Percentiles rank a stretch among this genome's conserved stretches.
phyloP scores from a whole-genome alignment of 257 asterid genomes.

The Lantana camara region DNA sequence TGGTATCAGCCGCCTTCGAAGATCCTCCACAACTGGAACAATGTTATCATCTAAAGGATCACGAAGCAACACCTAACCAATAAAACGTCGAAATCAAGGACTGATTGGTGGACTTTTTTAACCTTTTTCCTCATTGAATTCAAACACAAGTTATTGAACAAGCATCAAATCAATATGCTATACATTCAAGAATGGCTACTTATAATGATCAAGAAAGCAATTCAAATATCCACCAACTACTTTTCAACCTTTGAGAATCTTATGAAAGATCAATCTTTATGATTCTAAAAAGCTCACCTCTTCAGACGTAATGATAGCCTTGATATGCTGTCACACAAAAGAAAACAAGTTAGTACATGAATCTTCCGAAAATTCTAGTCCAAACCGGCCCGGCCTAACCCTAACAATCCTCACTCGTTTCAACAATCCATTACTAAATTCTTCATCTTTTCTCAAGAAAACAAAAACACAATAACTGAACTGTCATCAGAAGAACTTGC shows the following conservation, averaged over 20 bases:
- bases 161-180: neutral
- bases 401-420: too few relatives aligned
- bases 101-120: too few relatives aligned
- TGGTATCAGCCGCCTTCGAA: conserved; percentile 61
- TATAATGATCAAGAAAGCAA: neutral
- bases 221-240: neutral
- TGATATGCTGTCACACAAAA: conserved; percentile 65
- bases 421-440: neutral
- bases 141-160: neutral
- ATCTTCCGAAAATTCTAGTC: too few relatives aligned
- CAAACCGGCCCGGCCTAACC: too few relatives aligned
- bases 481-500: neutral
- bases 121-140: neutral
- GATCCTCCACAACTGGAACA: conserved; percentile 71
- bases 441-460: neutral
- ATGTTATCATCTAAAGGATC: conserved; percentile 70
- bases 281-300: conserved; percentile 49
- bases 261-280: neutral
- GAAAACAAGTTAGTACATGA: neutral
- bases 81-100: conserved; percentile 11
- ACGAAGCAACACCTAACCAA: conserved; percentile 62
- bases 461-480: too few relatives aligned
- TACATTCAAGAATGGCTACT: too few relatives aligned
- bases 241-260: neutral
- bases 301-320: conserved; percentile 80